Evolutionary conservation across 352 stramenopile species (phyloP).

Genomic region (Globisporangium polare): DNA sequence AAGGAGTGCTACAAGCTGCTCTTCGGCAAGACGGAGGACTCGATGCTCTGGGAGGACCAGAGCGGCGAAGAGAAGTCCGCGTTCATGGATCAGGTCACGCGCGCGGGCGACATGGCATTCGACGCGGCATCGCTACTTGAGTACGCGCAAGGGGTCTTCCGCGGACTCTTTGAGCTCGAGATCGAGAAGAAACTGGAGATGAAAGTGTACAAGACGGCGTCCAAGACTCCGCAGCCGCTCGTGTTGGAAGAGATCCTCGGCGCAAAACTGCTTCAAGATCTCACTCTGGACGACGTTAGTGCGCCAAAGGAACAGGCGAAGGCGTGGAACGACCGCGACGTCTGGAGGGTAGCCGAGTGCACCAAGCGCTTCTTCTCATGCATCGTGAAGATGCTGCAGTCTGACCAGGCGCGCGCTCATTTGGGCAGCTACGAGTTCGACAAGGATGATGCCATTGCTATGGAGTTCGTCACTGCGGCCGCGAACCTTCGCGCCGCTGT

Average conservation of each 20-base stretch:
- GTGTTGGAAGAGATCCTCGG: slow-evolving; percentile 58
- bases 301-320: slow-evolving; percentile 26
- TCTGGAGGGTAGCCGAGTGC: slow-evolving; percentile 90
- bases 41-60: slow-evolving; percentile 95
- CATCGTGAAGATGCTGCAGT: slow-evolving; percentile 60
- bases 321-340: slow-evolving; percentile 68
- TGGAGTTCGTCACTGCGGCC: slow-evolving; percentile 97
- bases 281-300: slow-evolving; percentile 23
- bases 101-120: slow-evolving; percentile 34
- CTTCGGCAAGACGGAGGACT: slow-evolving; percentile 81
- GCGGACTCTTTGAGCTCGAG: slow-evolving; percentile 92
- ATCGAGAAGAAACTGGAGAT: slow-evolving; percentile 96
- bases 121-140: slow-evolving; percentile 39
- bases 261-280: slow-evolving; percentile 32
- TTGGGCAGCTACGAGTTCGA: slow-evolving; percentile 92
- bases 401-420: slow-evolving; percentile 42
- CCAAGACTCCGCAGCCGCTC: slow-evolving; percentile 85
- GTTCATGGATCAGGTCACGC: slow-evolving; percentile 79
- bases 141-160: slow-evolving; percentile 80
- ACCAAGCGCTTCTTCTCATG: slow-evolving; percentile 81
- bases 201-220: slow-evolving; percentile 95
- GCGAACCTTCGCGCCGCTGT: slow-evolving; percentile 94
- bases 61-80: slow-evolving; percentile 75
- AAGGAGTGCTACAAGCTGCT: slow-evolving; percentile 90
- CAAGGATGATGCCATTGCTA: slow-evolving; percentile 96